phyloP scores from a whole-genome alignment of 2,329 filamentous ascomycete genomes.

The Aurifilum marmelostoma region DNA sequence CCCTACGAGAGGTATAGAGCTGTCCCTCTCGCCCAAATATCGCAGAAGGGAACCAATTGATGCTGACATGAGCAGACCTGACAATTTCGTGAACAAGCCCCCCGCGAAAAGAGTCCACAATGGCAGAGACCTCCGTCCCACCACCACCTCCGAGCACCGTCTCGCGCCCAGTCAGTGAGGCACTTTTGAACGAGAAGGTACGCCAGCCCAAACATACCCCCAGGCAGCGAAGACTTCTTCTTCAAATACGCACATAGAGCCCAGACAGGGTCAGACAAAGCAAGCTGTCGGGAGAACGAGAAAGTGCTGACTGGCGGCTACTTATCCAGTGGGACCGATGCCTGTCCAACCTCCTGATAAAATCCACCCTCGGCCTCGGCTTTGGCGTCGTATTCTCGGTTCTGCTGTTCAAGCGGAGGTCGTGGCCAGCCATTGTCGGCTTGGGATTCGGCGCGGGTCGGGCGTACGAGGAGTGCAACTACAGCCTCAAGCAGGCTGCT shows the following conservation, averaged over 20 bases:
- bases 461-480: slow-evolving; percentile 98
- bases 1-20: slow-evolving; percentile 26
- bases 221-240: not conserved
- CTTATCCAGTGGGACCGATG: slow-evolving; percentile 91
- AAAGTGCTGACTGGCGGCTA: slow-evolving; percentile 13
- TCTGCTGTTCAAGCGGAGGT: slow-evolving; percentile 94
- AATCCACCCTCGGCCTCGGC: slow-evolving; percentile 90
- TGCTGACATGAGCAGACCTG: slow-evolving; percentile 22
- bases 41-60: slow-evolving; percentile 28
- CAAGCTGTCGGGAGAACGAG: too few relatives aligned
- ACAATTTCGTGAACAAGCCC: slow-evolving; percentile 9
- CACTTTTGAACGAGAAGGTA: slow-evolving; percentile 99
- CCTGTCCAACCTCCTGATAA: slow-evolving; percentile 95
- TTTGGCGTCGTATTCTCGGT: slow-evolving; percentile 99
- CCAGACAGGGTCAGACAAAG: too few relatives aligned
- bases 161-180: slow-evolving; percentile 91
- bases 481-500: slow-evolving; percentile 66
- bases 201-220: slow-evolving; percentile 22
- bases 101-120: slow-evolving; percentile 39
- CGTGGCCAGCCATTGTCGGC: slow-evolving; percentile 95
- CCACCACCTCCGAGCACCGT: slow-evolving; percentile 65
- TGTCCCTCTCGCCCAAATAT: not conserved
- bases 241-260: too few relatives aligned
- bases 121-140: slow-evolving; percentile 59
- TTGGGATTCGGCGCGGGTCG: slow-evolving; percentile 93